These are phyloP conservation scores for Handroanthus guayacan DNA, from an alignment of 257 asterid genomes.

Conservation along the genomic window DNA sequence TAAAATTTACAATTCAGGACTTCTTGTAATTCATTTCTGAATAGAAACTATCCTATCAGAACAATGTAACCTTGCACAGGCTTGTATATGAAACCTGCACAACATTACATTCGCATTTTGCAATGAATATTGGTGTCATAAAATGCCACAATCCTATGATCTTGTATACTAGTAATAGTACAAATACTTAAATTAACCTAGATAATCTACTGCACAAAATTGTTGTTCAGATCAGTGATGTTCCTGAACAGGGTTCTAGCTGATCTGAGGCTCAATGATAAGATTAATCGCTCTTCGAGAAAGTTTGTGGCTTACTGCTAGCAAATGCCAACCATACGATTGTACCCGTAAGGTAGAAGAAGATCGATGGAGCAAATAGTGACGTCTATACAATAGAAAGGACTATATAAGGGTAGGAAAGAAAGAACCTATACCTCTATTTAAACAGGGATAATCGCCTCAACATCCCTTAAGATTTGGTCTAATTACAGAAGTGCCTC, in stretches of 20 bases:
- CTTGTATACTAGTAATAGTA: constrained; percentile 22
- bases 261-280: constrained; percentile 9
- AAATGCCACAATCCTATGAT: constrained; percentile 40
- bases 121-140: background rate
- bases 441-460: background rate
- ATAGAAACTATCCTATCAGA: background rate
- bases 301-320: constrained; percentile 86
- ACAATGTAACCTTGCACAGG: constrained; percentile 10
- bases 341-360: constrained; percentile 98
- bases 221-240: constrained; percentile 42
- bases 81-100: constrained; percentile 33
- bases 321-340: constrained; percentile 89
- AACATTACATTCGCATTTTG: constrained; percentile 36
- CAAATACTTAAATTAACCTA: constrained; percentile 18
- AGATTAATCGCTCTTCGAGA: constrained; percentile 57
- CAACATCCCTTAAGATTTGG: too few species aligned
- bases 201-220: constrained; percentile 38
- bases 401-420: background rate
- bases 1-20: background rate
- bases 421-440: background rate
- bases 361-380: constrained; percentile 87
- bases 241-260: constrained; percentile 35
- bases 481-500: too few species aligned
- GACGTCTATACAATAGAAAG: constrained; percentile 56
- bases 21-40: background rate